These are phyloP conservation scores for Termitomyces titanicus DNA, from an alignment of 768 basidiomycete genomes.

Conservation along the genomic window DNA sequence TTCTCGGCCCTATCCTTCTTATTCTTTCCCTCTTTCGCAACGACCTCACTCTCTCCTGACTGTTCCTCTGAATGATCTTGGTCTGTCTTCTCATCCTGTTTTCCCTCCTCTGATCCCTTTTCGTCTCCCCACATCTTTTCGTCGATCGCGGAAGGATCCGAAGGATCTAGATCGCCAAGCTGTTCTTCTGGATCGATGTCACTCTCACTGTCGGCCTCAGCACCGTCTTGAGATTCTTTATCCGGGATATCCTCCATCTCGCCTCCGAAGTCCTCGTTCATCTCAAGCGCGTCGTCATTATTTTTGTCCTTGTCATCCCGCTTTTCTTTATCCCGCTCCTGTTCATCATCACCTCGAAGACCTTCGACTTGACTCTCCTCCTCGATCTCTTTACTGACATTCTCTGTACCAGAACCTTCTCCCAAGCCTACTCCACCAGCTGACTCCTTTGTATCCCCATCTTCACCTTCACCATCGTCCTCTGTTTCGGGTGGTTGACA, in stretches of 20 bases:
- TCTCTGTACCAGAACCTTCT: constrained; percentile 78
- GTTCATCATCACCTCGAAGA: constrained; percentile 56
- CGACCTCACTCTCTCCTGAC: constrained; percentile 59
- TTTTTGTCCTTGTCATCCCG: constrained; percentile 48
- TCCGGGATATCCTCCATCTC: constrained; percentile 81
- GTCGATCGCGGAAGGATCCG: constrained; percentile 82
- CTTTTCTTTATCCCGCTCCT: constrained; percentile 43
- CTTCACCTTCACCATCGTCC: constrained; percentile 46
- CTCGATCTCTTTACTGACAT: constrained; percentile 92
- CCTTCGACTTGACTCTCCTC: constrained; percentile 98
- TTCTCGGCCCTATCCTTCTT: constrained; percentile 31
- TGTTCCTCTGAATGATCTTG: constrained; percentile 56
- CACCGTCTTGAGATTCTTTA: constrained; percentile 47
- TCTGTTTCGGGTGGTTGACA: constrained; percentile 82
- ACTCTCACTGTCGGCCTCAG: constrained; percentile 49
- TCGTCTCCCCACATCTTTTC: constrained; percentile 98
- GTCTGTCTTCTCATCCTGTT: constrained; percentile 53
- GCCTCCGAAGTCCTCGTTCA: constrained; percentile 88
- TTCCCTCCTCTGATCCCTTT: constrained; percentile 48
- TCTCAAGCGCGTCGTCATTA: constrained; percentile 81
- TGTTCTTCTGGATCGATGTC: constrained; percentile 78
- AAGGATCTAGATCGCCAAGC: constrained; percentile 75
- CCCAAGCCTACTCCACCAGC: constrained; percentile 85
- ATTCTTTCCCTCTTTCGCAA: constrained; percentile 69
- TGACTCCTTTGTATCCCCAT: constrained; percentile 43